Evolutionary conservation across 192 early-diverging fungal species (phyloP), one percentile per base, ranked within the genome.

Genomic region (Coemansia sp.): DNA sequence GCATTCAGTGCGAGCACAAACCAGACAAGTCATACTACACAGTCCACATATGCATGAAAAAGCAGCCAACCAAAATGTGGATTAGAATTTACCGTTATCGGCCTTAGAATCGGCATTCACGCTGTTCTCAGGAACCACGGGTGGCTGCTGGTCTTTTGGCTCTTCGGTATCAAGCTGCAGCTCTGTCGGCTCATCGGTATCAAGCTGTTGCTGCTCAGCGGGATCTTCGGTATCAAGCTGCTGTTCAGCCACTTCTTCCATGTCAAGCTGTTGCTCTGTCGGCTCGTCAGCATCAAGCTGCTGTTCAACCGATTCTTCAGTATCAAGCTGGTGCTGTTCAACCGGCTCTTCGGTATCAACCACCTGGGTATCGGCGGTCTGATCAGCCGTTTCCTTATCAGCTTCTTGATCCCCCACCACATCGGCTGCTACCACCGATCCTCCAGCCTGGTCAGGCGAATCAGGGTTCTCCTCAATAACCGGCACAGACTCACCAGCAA

Each of bases 381-480:
- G 45, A 9, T 41, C 22, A 9, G 29, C 52, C 6, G 22, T 5
- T 47, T 60, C 53, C 12, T 4, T 17, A 7, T 35, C 29, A 14
- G 23, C 53, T 3, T 24, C 19, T 39, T 4, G 32, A 49, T 54
- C 56, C 23, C 7, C n/a, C 3, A n/a, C 41, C 15, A 43, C 41
- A 49, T 54, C 56, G 14, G 1, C n/a, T 11, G 41, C 41, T 43
- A 43, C 41, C 8, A 24, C n/a, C 23, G 53, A 55, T 17, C 29
- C 53, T 3, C 27, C 50, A 53, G 57, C 1, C 23, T 25, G 14
- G 23, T 50, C 49, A 19, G 49, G 60, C 9, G 60, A 62, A 49
- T 37, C 60, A 12, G 60, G 29, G 49, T 48, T 60, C 24, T 52
- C 62, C 14, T 56, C 38, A 9, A 32, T 56, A 12, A 39, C 60